Evolutionary conservation across 805 yeast species (phyloP).

Genomic region (Sugiyamaella smithiae): DNA sequence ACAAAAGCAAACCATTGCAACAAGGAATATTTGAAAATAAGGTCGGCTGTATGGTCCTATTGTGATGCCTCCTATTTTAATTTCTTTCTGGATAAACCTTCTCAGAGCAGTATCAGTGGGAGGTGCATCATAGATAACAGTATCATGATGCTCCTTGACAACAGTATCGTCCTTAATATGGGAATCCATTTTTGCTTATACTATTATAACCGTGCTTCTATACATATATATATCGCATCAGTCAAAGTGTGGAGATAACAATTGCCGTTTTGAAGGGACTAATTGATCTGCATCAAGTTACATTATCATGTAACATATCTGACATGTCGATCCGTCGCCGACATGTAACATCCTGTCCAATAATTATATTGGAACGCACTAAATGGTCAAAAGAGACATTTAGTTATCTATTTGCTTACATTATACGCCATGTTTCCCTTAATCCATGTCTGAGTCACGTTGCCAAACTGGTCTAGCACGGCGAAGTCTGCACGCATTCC

Average conservation of each 20-base stretch:
- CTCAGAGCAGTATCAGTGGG: not conserved
- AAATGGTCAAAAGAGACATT: too few species aligned
- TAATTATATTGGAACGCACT: too few species aligned
- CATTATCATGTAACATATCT: too few species aligned
- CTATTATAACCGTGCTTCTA: too few species aligned
- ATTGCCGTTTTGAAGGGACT: too few species aligned
- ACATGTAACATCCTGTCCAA: too few species aligned
- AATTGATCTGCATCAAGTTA: too few species aligned
- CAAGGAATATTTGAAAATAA: conserved; percentile 26
- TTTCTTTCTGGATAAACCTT: not conserved
- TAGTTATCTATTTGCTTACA: too few species aligned
- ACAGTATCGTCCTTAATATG: not conserved
- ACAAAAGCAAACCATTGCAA: conserved; percentile 19
- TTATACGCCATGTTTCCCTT: not conserved
- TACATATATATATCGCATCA: too few species aligned
- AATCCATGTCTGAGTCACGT: not conserved
- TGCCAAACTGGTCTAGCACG: not conserved
- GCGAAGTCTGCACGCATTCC: conserved; percentile 2
- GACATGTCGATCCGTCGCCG: too few species aligned
- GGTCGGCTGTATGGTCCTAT: conserved; percentile 37
- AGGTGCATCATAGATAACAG: not conserved
- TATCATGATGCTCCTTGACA: not conserved
- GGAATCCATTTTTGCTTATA: too few species aligned
- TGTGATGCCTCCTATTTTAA: not conserved
- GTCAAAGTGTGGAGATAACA: too few species aligned